Evolutionary conservation across 768 basidiomycete genomes (phyloP).

Genomic region (Kwoniella europaea): DNA sequence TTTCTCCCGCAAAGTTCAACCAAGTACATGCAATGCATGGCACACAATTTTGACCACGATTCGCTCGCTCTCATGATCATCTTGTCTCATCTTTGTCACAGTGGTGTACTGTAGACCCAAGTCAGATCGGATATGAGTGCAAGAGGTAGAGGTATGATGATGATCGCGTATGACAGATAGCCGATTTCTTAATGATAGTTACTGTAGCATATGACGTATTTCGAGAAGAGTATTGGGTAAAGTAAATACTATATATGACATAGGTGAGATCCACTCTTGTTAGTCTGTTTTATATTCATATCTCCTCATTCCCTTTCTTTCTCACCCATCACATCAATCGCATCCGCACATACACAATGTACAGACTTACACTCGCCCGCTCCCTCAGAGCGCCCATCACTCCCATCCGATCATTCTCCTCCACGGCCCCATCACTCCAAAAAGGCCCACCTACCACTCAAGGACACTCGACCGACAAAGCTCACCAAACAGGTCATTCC

Average conservation of each 20-base stretch:
- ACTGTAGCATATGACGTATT: slow-evolving; percentile 4
- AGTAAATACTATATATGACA: neutral
- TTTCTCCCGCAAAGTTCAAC: no score
- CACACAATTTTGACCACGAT: no score
- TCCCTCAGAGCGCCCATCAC: slow-evolving; percentile 3
- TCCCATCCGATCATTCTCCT: slow-evolving; percentile 14
- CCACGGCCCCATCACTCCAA: slow-evolving; percentile 1
- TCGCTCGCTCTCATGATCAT: no score
- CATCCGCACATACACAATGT: slow-evolving; percentile 7
- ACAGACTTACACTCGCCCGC: slow-evolving; percentile 20
- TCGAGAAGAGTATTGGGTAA: neutral
- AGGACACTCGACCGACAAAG: slow-evolving; percentile 51
- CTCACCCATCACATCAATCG: neutral
- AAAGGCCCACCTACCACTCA: slow-evolving; percentile 30
- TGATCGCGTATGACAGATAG: slow-evolving; percentile 9
- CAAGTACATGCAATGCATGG: no score
- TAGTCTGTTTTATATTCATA: neutral
- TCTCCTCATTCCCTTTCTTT: neutral
- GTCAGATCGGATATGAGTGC: no score
- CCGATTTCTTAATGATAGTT: neutral
- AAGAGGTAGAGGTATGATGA: neutral
- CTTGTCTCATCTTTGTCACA: no score
- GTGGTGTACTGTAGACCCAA: no score
- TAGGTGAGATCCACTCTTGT: slow-evolving; percentile 1
- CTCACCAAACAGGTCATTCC: slow-evolving; percentile 34